These are phyloP conservation scores for Exophiala alcalophila DNA, from an alignment of 2,329 filamentous ascomycete species.

Conservation along the genomic window DNA sequence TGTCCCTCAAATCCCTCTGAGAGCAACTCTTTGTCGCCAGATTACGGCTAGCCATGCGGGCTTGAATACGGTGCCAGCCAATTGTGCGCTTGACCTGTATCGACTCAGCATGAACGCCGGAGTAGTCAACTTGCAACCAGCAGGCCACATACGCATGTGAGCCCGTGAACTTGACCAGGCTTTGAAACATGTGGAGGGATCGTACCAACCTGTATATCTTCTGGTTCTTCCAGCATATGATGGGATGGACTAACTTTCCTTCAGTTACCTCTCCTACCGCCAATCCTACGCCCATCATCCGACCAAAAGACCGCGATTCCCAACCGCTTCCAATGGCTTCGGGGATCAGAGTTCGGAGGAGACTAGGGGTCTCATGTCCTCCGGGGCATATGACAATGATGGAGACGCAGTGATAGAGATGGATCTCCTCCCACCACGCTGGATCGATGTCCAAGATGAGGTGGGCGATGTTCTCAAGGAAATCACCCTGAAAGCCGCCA, in stretches of 20 bases:
- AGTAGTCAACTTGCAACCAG: background rate
- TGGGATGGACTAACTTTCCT: too few relatives aligned
- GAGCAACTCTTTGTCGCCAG: too few relatives aligned
- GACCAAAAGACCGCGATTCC: constrained; percentile 73
- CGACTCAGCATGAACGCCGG: constrained; percentile 20
- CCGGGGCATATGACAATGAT: constrained; percentile 74
- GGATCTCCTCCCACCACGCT: constrained; percentile 90
- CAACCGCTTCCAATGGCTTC: constrained; percentile 58
- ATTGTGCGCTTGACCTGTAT: too few relatives aligned
- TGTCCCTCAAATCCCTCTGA: too few relatives aligned
- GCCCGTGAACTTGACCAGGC: constrained; percentile 29
- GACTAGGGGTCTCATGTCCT: constrained; percentile 79
- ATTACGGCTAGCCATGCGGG: too few relatives aligned
- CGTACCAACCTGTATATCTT: constrained; percentile 86
- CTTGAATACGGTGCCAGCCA: background rate
- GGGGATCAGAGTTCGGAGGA: constrained; percentile 63
- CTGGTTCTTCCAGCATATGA: too few relatives aligned
- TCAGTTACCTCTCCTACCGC: constrained; percentile 95
- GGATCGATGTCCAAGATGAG: constrained; percentile 93
- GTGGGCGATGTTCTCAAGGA: constrained; percentile 77
- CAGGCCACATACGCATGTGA: constrained; percentile 16
- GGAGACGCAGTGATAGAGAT: constrained; percentile 97
- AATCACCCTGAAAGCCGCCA: constrained; percentile 77
- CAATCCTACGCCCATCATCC: constrained; percentile 97
- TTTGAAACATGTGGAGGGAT: constrained; percentile 93